Evolutionary conservation across 345 rosid genomes (phyloP), one percentile per base, ranked within the genome.

Genomic region (Balakata baccata): DNA sequence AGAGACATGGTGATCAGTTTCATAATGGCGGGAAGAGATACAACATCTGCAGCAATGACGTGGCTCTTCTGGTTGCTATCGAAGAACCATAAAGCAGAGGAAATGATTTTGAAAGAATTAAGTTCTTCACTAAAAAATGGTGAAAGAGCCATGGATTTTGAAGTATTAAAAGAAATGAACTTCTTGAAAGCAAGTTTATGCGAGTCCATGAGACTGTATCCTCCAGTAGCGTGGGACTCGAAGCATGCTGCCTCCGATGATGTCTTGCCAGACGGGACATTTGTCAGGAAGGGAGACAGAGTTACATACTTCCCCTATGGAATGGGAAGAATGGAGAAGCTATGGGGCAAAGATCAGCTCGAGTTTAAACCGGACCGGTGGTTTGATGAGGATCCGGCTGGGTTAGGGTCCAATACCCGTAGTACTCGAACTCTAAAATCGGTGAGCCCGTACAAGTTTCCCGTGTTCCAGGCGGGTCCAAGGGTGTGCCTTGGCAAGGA

Each of bases 391-490:
- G 52, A 52, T 34, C 72, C 67, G 43, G 46, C 17, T 38, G 61
- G 69, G 37, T 6, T 29, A 29, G 34, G 34, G 34, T 29, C 34
- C 34, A 29, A 29, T 29, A 29, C 3, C 1, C 5, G 10, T 11
- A 17, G 25, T 11, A 66, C n/a, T n/a, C n/a, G 61, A 45, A 22
- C 29, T 41, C 2, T 72, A 68, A 77, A 66, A 39, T 7, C 34
- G 72, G 73, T 77, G 53, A 53, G 81, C 71, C 90, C 91, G 0
- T 90, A 72, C 53, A 85, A 81, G 77, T 90, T 84, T 57, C 90
- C 92, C 4, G 87, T 90, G 52, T 90, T 90, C 37, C 96, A 90
- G 72, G 96, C 92, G 2, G 92, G 96, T 74, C 96, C 92, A 17
- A 88, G 92, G 74, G 84, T 88, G 53, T 90, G 96, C 73, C 77